Conservation (phyloP, 495 filamentous ascomycete species). For the Penicillium diatomitis region DNA sequence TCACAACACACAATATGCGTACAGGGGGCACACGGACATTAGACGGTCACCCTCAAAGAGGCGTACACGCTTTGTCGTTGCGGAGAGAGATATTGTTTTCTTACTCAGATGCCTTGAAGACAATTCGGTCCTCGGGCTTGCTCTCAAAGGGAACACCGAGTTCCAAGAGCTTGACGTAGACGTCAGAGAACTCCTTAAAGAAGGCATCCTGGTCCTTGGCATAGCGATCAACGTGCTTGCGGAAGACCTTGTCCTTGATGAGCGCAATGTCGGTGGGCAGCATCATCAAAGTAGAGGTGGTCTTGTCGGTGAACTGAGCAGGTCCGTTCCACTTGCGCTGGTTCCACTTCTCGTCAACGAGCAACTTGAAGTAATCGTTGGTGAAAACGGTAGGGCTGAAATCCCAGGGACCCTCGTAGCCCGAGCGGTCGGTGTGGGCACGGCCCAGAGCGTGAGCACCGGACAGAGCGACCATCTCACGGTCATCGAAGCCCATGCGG, state of each 20-base stretch:
- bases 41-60: neutral
- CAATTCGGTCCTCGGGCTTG: constrained; percentile 55
- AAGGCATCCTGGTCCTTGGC: constrained; percentile 85
- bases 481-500: constrained; percentile 97
- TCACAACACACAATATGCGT: constrained; percentile 2
- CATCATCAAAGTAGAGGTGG: constrained; percentile 90
- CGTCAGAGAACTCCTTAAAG: constrained; percentile 86
- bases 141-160: constrained; percentile 83
- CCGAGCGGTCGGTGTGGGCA: constrained; percentile 81
- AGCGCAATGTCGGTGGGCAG: constrained; percentile 85
- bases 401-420: constrained; percentile 90
- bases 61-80: neutral
- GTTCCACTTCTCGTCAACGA: constrained; percentile 87
- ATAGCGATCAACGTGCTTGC: constrained; percentile 76
- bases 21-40: neutral
- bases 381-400: constrained; percentile 91
- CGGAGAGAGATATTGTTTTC: neutral
- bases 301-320: constrained; percentile 73
- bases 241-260: constrained; percentile 82
- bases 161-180: constrained; percentile 77
- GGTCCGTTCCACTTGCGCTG: constrained; percentile 93
- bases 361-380: constrained; percentile 87
- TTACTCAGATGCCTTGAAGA: constrained; percentile 63
- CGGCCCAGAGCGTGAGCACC: constrained; percentile 92
- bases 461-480: constrained; percentile 83